Evolutionary conservation across 2,329 filamentous ascomycete species (phyloP).

Genomic region (Cryphonectria radicalis): DNA sequence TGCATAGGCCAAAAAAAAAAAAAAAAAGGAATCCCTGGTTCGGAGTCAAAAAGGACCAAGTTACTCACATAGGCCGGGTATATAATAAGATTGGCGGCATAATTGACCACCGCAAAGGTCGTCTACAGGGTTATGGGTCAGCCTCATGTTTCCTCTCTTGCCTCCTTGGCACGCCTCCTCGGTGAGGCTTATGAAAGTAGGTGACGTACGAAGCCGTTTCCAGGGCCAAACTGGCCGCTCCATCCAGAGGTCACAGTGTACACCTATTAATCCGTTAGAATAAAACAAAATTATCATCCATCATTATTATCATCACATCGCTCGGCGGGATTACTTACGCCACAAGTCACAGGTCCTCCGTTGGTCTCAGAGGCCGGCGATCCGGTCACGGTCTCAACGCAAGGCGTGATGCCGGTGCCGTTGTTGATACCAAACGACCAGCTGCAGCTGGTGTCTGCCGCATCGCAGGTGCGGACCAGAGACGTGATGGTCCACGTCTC

Average conservation of each 20-base stretch:
- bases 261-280: constrained; percentile 13
- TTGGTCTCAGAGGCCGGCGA: constrained; percentile 44
- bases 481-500: constrained; percentile 45
- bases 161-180: neutral
- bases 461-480: constrained; percentile 46
- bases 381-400: constrained; percentile 40
- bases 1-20: neutral
- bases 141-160: neutral
- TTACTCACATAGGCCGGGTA: constrained; percentile 51
- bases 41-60: neutral
- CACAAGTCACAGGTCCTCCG: constrained; percentile 46
- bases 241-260: constrained; percentile 59
- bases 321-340: constrained; percentile 32
- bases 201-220: constrained; percentile 48
- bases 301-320: neutral
- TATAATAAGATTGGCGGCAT: constrained; percentile 47
- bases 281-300: neutral
- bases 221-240: constrained; percentile 58
- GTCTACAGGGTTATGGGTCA: constrained; percentile 36
- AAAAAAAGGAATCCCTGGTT: neutral
- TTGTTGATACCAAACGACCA: constrained; percentile 49
- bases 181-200: too few species aligned
- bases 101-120: constrained; percentile 54
- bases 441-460: constrained; percentile 44
- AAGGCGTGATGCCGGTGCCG: constrained; percentile 37